Evolutionary conservation across 2,329 filamentous ascomycete species (phyloP), one percentile per base, ranked within the genome.

Genomic region (Aspergillus vadensis): DNA sequence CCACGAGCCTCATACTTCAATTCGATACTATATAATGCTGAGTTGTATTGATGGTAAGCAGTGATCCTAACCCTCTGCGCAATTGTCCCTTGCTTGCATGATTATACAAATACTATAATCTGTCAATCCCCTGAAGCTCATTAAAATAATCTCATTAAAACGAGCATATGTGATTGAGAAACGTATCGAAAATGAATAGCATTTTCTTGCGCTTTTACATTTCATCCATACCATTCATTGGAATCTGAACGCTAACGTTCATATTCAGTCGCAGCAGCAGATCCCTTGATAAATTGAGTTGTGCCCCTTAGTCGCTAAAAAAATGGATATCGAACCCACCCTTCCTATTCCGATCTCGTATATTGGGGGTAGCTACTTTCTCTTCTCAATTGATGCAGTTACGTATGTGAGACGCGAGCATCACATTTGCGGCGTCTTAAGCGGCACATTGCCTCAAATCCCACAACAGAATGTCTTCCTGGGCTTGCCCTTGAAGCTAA

Each of bases 401-500:
- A 88, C 90, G 69, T 85, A 89, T 74, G 82, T 97, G 64, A 90
- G 95, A 66, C 87, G 91, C 63, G 82, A 87, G 69, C 86, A 97
- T 79, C 88, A 91, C 74, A 92, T 97, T 69, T 93, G 90, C 71
- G 92, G 92, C 64, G 89, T 95, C 32, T 83, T 97, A 58, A 88
- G 91, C 61, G 95, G 95, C 59, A 93, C 91, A 7, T 87, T 97
- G 30, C 94, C 95, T 2, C 93, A 98, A 77, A 89, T 92, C 59
- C 92, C 93, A 5, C 94, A 96, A 69, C 95, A 99, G 78, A 98
- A 97, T 78, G 85, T 97, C 60, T 98, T 98, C 74, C 85, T 94
- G 60, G 91, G 93, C 49, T 80, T 98, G 53, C 95, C 95, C 2
- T 80, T 98, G 25, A 90, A 97, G 80, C 82, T 99, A 48, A 91